These are phyloP conservation scores for Teratosphaeria gauchensis DNA, from an alignment of 2,329 filamentous ascomycete genomes.

Conservation along the genomic window DNA sequence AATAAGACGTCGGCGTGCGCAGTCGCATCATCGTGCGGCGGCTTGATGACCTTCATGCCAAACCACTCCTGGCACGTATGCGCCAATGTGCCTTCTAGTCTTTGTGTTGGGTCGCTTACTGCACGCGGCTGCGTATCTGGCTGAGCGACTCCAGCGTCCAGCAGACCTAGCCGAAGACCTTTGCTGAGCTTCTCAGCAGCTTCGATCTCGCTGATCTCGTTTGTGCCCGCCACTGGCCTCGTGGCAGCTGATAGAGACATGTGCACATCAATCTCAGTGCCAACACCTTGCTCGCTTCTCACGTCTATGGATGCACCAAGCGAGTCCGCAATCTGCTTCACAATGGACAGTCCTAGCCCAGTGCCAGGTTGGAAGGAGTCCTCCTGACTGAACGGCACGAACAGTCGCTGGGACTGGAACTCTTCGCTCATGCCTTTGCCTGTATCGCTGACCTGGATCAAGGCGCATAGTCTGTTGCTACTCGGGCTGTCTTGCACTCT, in stretches of 20 bases:
- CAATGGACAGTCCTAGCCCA: slow-evolving; percentile 56
- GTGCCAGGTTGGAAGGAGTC: slow-evolving; percentile 49
- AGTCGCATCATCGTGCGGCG: slow-evolving; percentile 7
- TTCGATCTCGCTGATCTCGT: neutral
- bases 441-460: slow-evolving; percentile 45
- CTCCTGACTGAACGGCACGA: slow-evolving; percentile 56
- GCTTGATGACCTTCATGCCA: neutral
- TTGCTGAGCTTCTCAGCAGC: neutral
- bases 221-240: neutral
- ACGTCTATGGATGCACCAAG: slow-evolving; percentile 52
- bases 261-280: slow-evolving; percentile 16
- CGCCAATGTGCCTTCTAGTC: neutral
- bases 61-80: neutral
- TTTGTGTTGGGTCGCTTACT: slow-evolving; percentile 1
- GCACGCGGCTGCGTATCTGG: neutral
- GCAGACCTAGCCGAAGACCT: slow-evolving; percentile 11
- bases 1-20: slow-evolving; percentile 15
- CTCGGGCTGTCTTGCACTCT: slow-evolving; percentile 17
- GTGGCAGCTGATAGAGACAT: slow-evolving; percentile 2
- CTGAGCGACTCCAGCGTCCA: slow-evolving; percentile 6
- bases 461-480: slow-evolving; percentile 9
- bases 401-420: slow-evolving; percentile 50
- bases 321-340: slow-evolving; percentile 48
- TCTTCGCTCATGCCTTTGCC: slow-evolving; percentile 55
- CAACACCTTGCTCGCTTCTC: slow-evolving; percentile 36